phyloP scores from a whole-genome alignment of 129 eudicot species.

The Cynara cardunculus region DNA sequence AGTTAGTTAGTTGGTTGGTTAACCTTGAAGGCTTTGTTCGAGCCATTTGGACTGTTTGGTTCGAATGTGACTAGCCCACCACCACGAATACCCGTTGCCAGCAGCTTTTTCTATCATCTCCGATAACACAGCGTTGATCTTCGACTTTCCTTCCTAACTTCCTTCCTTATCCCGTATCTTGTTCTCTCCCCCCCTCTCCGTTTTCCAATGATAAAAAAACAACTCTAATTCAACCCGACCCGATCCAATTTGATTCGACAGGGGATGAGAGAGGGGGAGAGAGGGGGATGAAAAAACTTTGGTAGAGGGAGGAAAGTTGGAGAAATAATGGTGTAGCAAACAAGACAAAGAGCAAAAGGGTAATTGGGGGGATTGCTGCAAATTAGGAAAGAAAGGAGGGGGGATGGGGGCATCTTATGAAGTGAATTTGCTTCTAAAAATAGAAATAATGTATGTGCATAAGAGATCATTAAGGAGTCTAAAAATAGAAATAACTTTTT shows the following conservation, averaged over 20 bases:
- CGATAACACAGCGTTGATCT: not conserved
- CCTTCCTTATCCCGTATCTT: not conserved
- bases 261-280: slow-evolving; percentile 5
- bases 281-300: slow-evolving; percentile 2
- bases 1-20: not conserved
- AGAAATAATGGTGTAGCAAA: slow-evolving; percentile 32
- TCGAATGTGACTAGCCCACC: slow-evolving; percentile 90
- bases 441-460: slow-evolving; percentile 8
- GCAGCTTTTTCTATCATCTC: slow-evolving; percentile 81
- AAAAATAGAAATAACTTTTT: not conserved
- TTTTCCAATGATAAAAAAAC: not conserved
- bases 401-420: slow-evolving; percentile 14
- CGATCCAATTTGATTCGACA: not conserved
- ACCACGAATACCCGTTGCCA: slow-evolving; percentile 87
- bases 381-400: slow-evolving; percentile 19
- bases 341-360: slow-evolving; percentile 34
- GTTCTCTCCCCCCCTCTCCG: not conserved
- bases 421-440: slow-evolving; percentile 20
- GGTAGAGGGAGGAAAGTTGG: slow-evolving; percentile 31
- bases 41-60: slow-evolving; percentile 95
- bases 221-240: not conserved
- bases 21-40: slow-evolving; percentile 81
- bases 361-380: slow-evolving; percentile 9
- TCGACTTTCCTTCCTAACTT: slow-evolving; percentile 9
- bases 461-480: slow-evolving; percentile 24